Percentiles rank a stretch among this genome's conserved stretches.
Evolutionary conservation across 1,284 basidiomycete genomes (phyloP).

Genomic region (Butyriboletus appendiculatus): DNA sequence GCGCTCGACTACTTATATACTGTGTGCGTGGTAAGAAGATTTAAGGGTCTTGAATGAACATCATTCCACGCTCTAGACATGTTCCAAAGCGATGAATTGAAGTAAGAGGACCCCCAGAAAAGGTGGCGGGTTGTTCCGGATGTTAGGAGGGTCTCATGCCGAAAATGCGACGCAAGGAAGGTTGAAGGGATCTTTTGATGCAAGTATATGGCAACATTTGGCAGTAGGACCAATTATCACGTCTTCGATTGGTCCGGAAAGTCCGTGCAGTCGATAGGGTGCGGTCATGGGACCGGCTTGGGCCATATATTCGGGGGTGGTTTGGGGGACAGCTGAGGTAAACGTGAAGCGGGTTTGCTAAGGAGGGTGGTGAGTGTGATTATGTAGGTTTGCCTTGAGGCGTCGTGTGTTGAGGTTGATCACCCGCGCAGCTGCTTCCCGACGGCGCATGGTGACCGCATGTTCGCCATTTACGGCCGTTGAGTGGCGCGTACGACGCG

Average conservation of each 20-base stretch:
- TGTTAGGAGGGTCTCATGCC: constrained; percentile 22
- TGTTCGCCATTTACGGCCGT: constrained; percentile 28
- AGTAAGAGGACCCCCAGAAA: constrained; percentile 39
- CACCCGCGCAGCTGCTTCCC: constrained; percentile 19
- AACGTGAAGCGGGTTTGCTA: constrained; percentile 23
- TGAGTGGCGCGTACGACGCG: constrained; percentile 6
- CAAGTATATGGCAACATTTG: constrained; percentile 8
- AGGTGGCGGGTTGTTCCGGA: constrained; percentile 15
- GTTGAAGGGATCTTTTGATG: constrained; percentile 15
- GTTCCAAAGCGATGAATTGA: constrained; percentile 24
- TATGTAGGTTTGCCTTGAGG: constrained; percentile 30
- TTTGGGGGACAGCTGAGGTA: constrained; percentile 30
- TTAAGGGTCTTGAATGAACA: constrained; percentile 23
- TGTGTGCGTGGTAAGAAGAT: constrained; percentile 17
- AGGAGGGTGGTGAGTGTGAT: constrained; percentile 11
- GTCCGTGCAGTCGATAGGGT: constrained; percentile 21
- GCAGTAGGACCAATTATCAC: constrained; percentile 26
- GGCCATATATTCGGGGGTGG: constrained; percentile 5
- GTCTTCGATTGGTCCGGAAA: constrained; percentile 34
- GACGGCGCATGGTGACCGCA: constrained; percentile 29
- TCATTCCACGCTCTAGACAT: constrained; percentile 23
- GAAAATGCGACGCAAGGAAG: constrained; percentile 17
- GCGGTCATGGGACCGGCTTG: constrained; percentile 5
- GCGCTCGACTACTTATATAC: constrained; percentile 25
- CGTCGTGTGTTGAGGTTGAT: constrained; percentile 26